Percentiles rank a stretch among this genome's conserved stretches.
Conservation (phyloP, 352 stramenopile genomes). For the Pythium aphanidermatum region DNA sequence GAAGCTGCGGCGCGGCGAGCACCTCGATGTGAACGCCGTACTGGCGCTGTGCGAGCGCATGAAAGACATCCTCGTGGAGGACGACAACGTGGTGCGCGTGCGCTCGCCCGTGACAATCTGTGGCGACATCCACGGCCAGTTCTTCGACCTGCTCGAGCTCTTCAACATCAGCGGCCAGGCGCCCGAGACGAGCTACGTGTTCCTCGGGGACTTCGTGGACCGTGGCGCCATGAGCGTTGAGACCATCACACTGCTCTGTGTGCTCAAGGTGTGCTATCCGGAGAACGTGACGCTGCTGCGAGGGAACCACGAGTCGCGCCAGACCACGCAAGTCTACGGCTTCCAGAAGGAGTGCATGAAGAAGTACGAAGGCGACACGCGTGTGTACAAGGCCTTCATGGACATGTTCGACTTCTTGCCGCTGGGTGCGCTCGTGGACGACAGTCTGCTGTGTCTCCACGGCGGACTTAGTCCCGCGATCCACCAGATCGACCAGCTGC, state of each 20-base stretch:
- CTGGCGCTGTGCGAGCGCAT: conserved; percentile 86
- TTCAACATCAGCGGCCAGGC: conserved; percentile 84
- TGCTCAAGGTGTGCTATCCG: conserved; percentile 84
- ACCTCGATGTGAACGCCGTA: conserved; percentile 82
- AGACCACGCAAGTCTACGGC: conserved; percentile 59
- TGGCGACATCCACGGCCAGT: conserved; percentile 88
- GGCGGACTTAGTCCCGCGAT: conserved; percentile 83
- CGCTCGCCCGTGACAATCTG: conserved; percentile 84
- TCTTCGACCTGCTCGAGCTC: conserved; percentile 86
- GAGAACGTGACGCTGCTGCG: conserved; percentile 81
- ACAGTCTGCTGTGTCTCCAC: conserved; percentile 88
- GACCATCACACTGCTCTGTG: conserved; percentile 78
- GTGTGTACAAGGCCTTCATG: conserved; percentile 90
- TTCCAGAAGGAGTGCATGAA: conserved; percentile 72
- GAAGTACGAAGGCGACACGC: conserved; percentile 73
- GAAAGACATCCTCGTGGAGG: conserved; percentile 80
- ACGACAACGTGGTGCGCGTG: conserved; percentile 85
- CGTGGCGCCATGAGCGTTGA: conserved; percentile 86
- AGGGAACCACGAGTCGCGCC: conserved; percentile 60
- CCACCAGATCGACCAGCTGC: conserved; percentile 83
- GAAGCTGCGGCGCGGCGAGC: conserved; percentile 76
- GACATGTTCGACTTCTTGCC: conserved; percentile 87
- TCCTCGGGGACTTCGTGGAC: conserved; percentile 89
- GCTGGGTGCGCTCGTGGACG: conserved; percentile 85
- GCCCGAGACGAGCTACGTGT: conserved; percentile 88